Conservation (phyloP, 331 rosid species). For the Saraca asoca region DNA sequence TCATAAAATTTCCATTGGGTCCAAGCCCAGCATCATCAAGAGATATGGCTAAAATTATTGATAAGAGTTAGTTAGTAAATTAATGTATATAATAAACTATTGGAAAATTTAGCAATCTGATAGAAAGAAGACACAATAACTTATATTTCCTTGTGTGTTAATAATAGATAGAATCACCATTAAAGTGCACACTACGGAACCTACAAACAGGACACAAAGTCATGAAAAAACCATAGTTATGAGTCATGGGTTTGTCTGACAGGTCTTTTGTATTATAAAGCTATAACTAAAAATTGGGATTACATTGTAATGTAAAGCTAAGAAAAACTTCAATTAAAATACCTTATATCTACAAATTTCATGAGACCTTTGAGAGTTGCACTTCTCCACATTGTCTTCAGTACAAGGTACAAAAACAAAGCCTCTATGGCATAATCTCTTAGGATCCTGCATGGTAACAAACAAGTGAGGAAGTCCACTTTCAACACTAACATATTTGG, state of each 20-base stretch:
- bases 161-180: too few species aligned
- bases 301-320: too few species aligned
- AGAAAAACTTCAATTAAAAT: too few species aligned
- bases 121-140: slow-evolving; percentile 13
- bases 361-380: slow-evolving; percentile 88
- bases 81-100: background rate
- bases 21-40: slow-evolving; percentile 85
- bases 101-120: background rate
- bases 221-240: too few species aligned
- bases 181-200: too few species aligned
- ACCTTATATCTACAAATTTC: slow-evolving; percentile 97
- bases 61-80: slow-evolving; percentile 40
- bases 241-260: too few species aligned
- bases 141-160: background rate
- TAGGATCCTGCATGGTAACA: slow-evolving; percentile 65
- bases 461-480: slow-evolving; percentile 19
- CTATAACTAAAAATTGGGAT: too few species aligned
- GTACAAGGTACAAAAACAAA: slow-evolving; percentile 97
- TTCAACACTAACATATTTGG: slow-evolving; percentile 10
- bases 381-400: slow-evolving; percentile 92
- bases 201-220: too few species aligned
- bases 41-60: slow-evolving; percentile 96
- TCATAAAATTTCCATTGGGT: slow-evolving; percentile 65
- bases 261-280: too few species aligned
- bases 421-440: slow-evolving; percentile 93